Evolutionary conservation across 441 rosid species (phyloP), one percentile per base, ranked within the genome.

Genomic region (Euphorbia celastroides): DNA sequence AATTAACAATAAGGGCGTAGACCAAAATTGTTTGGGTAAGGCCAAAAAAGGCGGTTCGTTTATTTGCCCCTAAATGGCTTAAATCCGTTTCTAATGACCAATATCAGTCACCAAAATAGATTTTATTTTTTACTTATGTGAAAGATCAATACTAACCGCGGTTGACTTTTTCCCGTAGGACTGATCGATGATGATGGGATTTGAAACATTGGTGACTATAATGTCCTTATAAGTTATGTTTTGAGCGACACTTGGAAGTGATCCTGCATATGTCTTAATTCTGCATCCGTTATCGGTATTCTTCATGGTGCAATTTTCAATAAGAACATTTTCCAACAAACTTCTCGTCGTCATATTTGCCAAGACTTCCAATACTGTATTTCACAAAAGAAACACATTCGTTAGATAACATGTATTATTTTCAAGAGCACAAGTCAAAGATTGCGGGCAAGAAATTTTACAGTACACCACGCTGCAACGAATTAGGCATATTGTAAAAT

Each of bases 171-270:
- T 48, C 34, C 86, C 84, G 48, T 90, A 90, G 46, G 65, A 57
- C 70, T 88, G 97, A 55, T 90, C 88, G n/a, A 88, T 85, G 73
- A 88, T 64, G 50, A 88, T 84, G 60, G 96, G 96, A 70, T 84
- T 79, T 63, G 70, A 71, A 62, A 87, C 97, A 23, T 30, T 69
- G 0, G 74, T 42, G 88, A 88, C 81, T 26, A 70, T 13, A 31
- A 91, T 65, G 57, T 88, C 72, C n/a, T 73, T 64, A 48, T 79
- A 91, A 3, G 63, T 32, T 54, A 91, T 65, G 66, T 52, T 48
- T 0, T 68, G 26, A 48, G 86, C 93, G 57, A 41, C 38, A 63
- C 84, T 78, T 13, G 86, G 80, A 12, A n/a, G 65, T 7, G 90
- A 79, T 28, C 77, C 85, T 31, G 75, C 76, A 75, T 75, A 80